phyloP scores from a whole-genome alignment of 1,284 basidiomycete genomes.

The Austroboletus niveus region DNA sequence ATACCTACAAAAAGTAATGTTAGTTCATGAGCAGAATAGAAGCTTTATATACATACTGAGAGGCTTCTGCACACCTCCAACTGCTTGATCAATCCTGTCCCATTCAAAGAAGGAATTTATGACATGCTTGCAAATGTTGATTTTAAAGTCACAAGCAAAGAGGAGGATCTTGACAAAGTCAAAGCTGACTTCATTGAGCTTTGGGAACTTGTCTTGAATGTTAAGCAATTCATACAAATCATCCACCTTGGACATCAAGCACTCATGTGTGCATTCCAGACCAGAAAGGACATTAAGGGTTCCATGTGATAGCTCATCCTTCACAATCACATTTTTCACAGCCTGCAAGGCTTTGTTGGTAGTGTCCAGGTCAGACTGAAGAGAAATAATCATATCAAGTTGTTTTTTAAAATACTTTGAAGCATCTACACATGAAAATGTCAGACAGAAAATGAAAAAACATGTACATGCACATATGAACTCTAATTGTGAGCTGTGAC shows the following conservation, averaged over 20 bases:
- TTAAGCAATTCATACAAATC: neutral
- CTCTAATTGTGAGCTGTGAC: neutral
- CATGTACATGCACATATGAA: neutral
- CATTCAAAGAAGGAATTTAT: neutral
- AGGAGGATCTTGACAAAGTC: neutral
- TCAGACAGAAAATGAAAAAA: no score
- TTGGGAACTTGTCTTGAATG: neutral
- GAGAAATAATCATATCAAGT: no score
- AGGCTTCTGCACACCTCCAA: neutral
- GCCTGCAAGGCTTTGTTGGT: slow-evolving; percentile 20
- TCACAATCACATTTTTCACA: slow-evolving; percentile 6
- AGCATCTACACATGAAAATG: no score
- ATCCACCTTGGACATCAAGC: neutral
- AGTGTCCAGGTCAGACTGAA: no score
- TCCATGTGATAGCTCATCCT: neutral
- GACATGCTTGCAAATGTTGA: neutral
- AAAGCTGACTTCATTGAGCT: neutral
- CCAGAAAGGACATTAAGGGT: neutral
- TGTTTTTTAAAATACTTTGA: no score
- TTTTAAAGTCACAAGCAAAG: neutral
- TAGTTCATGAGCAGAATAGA: no score
- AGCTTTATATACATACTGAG: no score
- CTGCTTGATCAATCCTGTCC: neutral
- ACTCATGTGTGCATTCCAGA: neutral
- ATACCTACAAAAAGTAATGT: no score